phyloP scores from a whole-genome alignment of 2,329 filamentous ascomycete genomes.

The Aspergillus niger region DNA sequence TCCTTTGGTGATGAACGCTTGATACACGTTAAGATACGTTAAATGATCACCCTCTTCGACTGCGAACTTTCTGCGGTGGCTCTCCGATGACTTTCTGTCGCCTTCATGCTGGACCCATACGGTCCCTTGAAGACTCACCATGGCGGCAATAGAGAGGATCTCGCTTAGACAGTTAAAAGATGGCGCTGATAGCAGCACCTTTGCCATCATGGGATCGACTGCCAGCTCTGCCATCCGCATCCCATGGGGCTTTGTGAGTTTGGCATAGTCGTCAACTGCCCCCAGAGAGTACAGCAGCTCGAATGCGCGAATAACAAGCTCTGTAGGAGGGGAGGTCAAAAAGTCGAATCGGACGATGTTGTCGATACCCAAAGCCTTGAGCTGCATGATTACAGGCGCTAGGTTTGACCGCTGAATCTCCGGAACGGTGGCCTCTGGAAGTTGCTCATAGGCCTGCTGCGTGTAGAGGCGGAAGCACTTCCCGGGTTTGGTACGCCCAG shows the following conservation, averaged over 20 bases:
- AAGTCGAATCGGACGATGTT: slow-evolving; percentile 92
- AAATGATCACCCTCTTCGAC: slow-evolving; percentile 93
- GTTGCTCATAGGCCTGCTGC: slow-evolving; percentile 65
- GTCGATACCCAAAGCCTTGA: slow-evolving; percentile 93
- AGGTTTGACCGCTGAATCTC: slow-evolving; percentile 93
- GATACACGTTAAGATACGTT: slow-evolving; percentile 90
- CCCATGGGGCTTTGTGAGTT: slow-evolving; percentile 85
- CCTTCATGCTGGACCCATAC: slow-evolving; percentile 82
- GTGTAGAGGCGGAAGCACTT: slow-evolving; percentile 96
- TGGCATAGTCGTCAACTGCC: slow-evolving; percentile 84
- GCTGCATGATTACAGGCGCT: slow-evolving; percentile 81
- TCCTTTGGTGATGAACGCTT: slow-evolving; percentile 80
- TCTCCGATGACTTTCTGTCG: slow-evolving; percentile 74
- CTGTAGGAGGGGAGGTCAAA: slow-evolving; percentile 78
- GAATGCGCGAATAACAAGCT: slow-evolving; percentile 80
- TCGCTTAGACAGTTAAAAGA: slow-evolving; percentile 79
- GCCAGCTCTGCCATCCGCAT: slow-evolving; percentile 89
- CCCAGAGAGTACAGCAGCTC: slow-evolving; percentile 86
- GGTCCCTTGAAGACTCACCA: slow-evolving; percentile 82
- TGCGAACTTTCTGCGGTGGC: slow-evolving; percentile 76
- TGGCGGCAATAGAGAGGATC: slow-evolving; percentile 87
- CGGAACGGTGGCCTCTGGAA: slow-evolving; percentile 75
- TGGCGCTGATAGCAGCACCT: slow-evolving; percentile 74
- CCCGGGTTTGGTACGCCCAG: slow-evolving; percentile 82
- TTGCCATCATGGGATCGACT: slow-evolving; percentile 94